Conservation (phyloP, 2,329 filamentous ascomycete species). For the Aspergillus chevalieri region DNA sequence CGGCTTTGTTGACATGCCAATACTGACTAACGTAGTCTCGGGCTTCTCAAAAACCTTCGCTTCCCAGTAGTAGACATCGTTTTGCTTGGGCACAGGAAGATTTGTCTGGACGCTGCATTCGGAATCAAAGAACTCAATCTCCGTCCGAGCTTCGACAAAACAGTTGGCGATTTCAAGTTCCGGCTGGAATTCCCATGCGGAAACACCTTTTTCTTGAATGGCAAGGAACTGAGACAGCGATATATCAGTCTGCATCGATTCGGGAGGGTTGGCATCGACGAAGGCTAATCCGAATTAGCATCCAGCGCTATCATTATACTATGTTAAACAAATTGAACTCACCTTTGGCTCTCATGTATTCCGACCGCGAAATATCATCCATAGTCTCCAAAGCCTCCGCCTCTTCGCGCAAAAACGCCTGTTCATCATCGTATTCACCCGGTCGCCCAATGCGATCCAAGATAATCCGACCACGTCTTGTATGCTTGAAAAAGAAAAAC, state of each 20-base stretch:
- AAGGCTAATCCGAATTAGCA: constrained; percentile 58
- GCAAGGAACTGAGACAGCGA: constrained; percentile 95
- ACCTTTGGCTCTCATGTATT: constrained; percentile 96
- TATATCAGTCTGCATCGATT: constrained; percentile 93
- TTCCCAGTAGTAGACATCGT: constrained; percentile 99
- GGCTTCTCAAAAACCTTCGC: constrained; percentile 98
- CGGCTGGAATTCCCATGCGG: constrained; percentile 99
- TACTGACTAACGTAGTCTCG: constrained; percentile 75
- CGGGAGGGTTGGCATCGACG: constrained; percentile 86
- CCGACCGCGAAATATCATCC: constrained; percentile 84
- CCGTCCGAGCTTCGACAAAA: constrained; percentile 91
- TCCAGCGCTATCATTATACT: background rate
- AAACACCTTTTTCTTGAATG: constrained; percentile 99
- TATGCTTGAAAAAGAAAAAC: constrained; percentile 93
- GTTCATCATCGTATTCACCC: constrained; percentile 96
- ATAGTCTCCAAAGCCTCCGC: constrained; percentile 89
- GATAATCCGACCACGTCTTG: constrained; percentile 78
- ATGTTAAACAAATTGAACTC: constrained; percentile 14
- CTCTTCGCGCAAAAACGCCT: constrained; percentile 88
- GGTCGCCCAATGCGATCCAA: constrained; percentile 88
- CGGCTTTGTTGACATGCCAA: constrained; percentile 93
- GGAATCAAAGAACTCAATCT: constrained; percentile 98
- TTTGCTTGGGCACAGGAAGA: constrained; percentile 93
- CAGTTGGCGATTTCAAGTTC: constrained; percentile 98
- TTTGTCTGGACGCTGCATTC: constrained; percentile 98